Evolutionary conservation across 2,329 filamentous ascomycete species (phyloP).

Genomic region (Ceratocystis cubensis): DNA sequence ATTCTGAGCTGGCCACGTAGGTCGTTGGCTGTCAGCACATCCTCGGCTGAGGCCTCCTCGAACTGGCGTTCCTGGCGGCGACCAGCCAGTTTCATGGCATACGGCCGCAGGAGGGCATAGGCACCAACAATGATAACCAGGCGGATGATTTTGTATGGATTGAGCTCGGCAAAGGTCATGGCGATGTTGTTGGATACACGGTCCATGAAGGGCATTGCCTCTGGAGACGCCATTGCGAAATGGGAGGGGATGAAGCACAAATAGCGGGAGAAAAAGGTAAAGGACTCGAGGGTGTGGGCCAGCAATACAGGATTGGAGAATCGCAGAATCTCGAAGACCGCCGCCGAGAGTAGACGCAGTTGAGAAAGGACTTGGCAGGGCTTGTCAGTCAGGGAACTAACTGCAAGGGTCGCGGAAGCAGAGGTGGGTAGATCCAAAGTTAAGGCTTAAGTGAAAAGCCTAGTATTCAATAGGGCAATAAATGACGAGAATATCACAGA

Average conservation of each 20-base stretch:
- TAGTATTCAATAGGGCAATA: too few species aligned
- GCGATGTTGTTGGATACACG: slow-evolving; percentile 35
- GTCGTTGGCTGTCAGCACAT: slow-evolving; percentile 51
- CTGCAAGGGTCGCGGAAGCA: not conserved
- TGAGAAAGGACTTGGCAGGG: not conserved
- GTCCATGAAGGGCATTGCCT: slow-evolving; percentile 17
- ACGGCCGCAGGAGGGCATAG: slow-evolving; percentile 62
- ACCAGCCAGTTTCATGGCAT: slow-evolving; percentile 55
- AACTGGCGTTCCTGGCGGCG: slow-evolving; percentile 52
- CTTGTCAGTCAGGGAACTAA: not conserved
- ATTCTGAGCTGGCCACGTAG: slow-evolving; percentile 45
- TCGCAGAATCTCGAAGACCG: not conserved
- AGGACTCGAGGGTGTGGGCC: not conserved
- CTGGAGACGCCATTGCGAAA: slow-evolving; percentile 15
- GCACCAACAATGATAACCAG: slow-evolving; percentile 58
- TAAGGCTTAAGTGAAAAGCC: too few species aligned
- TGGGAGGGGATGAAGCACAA: not conserved
- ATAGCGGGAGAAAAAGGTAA: too few species aligned
- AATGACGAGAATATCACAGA: too few species aligned
- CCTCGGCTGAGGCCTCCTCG: slow-evolving; percentile 45
- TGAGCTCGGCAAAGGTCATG: slow-evolving; percentile 39
- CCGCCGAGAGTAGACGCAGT: not conserved
- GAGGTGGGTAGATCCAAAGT: not conserved
- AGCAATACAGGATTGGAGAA: too few species aligned
- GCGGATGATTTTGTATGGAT: slow-evolving; percentile 48